Percentiles rank a stretch among this genome's conserved stretches.
Conservation (phyloP, 495 filamentous ascomycete genomes). For the Penicillium ucsense region DNA sequence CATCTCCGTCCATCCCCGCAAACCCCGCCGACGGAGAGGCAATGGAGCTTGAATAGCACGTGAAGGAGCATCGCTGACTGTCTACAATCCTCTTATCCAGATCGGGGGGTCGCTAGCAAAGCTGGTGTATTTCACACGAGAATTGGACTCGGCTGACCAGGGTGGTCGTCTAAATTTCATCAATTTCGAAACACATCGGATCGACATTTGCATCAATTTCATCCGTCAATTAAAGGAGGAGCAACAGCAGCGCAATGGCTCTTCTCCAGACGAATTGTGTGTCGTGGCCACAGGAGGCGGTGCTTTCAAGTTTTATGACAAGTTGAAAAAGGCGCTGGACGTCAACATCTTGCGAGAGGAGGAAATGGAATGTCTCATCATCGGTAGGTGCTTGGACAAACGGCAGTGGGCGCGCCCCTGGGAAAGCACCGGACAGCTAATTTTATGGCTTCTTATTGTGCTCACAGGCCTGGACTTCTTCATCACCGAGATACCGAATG, state of each 20-base stretch:
- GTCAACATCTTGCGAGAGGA: slow-evolving; percentile 88
- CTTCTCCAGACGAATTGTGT: slow-evolving; percentile 53
- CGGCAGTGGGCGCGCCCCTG: background rate
- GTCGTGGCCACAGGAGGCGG: slow-evolving; percentile 94
- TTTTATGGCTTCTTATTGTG: background rate
- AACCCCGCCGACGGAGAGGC: slow-evolving; percentile 6
- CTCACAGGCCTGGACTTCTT: slow-evolving; percentile 85
- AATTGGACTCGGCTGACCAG: slow-evolving; percentile 63
- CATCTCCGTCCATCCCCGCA: slow-evolving; percentile 25
- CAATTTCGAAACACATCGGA: slow-evolving; percentile 88
- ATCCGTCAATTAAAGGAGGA: slow-evolving; percentile 74
- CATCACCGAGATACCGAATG: slow-evolving; percentile 90
- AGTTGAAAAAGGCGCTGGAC: slow-evolving; percentile 66
- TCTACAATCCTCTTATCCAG: slow-evolving; percentile 30
- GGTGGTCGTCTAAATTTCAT: slow-evolving; percentile 91
- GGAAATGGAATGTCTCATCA: slow-evolving; percentile 98
- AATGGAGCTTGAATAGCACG: background rate
- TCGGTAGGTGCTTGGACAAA: slow-evolving; percentile 42
- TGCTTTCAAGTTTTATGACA: slow-evolving; percentile 91
- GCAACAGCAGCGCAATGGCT: slow-evolving; percentile 63
- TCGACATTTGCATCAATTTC: slow-evolving; percentile 84
- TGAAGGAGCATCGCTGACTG: slow-evolving; percentile 14
- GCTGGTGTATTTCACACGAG: slow-evolving; percentile 91
- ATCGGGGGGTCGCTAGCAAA: slow-evolving; percentile 94
- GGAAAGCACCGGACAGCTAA: background rate